Percentiles rank a stretch among this genome's conserved stretches.
phyloP scores from a whole-genome alignment of 2,329 filamentous ascomycete genomes.

The Penicillium sp. region DNA sequence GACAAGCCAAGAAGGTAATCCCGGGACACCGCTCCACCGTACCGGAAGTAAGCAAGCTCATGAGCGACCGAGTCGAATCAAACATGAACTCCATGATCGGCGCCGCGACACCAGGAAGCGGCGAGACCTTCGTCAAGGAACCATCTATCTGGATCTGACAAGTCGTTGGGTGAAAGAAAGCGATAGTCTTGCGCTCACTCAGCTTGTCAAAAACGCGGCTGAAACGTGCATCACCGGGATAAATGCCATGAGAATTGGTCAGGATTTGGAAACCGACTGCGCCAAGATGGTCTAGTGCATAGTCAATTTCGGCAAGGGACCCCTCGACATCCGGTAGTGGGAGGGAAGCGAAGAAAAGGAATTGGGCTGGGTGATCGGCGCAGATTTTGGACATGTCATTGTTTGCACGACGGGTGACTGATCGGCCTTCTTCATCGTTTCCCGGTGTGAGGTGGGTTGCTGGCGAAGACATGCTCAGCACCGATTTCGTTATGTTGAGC shows the following conservation, averaged over 20 bases:
- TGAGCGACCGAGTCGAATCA: constrained; percentile 26
- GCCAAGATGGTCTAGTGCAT: constrained; percentile 42
- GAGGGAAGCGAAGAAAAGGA: constrained; percentile 57
- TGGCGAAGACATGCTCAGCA: constrained; percentile 58
- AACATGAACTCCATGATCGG: constrained; percentile 33
- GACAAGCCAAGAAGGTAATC: constrained; percentile 24
- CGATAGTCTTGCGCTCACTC: constrained; percentile 47
- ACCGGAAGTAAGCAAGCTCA: constrained; percentile 26
- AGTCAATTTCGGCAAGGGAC: constrained; percentile 51
- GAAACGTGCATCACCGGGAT: constrained; percentile 52
- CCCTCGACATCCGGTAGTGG: constrained; percentile 54
- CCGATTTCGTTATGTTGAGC: constrained; percentile 52
- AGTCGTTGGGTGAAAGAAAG: constrained; percentile 59
- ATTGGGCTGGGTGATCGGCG: constrained; percentile 32
- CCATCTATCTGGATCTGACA: constrained; percentile 10
- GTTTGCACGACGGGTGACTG: constrained; percentile 42
- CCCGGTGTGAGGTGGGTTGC: constrained; percentile 50
- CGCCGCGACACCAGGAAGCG: constrained; percentile 17
- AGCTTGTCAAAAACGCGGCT: constrained; percentile 52
- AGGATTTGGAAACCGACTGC: constrained; percentile 55
- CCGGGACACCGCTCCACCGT: constrained; percentile 21
- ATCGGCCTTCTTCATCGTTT: constrained; percentile 38
- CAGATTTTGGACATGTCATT: constrained; percentile 29
- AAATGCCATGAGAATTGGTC: constrained; percentile 56
- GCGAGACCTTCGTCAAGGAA: constrained; percentile 11